phyloP scores from a whole-genome alignment of 2,329 filamentous ascomycete species.

The Leptodontidium sp. region DNA sequence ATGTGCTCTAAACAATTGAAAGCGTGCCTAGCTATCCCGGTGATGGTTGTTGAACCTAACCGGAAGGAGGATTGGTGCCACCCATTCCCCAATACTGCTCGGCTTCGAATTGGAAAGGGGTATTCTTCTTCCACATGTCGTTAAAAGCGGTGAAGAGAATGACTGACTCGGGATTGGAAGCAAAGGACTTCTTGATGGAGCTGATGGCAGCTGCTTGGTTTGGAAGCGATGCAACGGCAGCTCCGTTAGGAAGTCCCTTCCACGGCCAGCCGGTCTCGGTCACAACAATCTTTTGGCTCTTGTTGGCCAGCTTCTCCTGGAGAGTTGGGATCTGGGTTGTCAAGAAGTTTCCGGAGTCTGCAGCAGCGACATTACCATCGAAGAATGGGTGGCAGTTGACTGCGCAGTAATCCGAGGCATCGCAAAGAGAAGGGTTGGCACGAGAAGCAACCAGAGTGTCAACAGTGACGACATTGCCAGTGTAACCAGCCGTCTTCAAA shows the following conservation, averaged over 20 bases:
- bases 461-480: conserved; percentile 78
- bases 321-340: conserved; percentile 59
- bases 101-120: conserved; percentile 67
- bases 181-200: conserved; percentile 69
- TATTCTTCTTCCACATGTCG: conserved; percentile 78
- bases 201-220: conserved; percentile 73
- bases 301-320: conserved; percentile 51
- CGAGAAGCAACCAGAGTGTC: conserved; percentile 79
- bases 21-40: neutral
- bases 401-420: conserved; percentile 78
- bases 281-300: conserved; percentile 70
- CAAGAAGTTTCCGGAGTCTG: conserved; percentile 73
- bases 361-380: conserved; percentile 67
- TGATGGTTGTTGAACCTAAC: conserved; percentile 27
- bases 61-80: conserved; percentile 41
- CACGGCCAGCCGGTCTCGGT: conserved; percentile 89
- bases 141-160: conserved; percentile 84
- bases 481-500: conserved; percentile 70
- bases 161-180: conserved; percentile 57
- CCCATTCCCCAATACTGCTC: conserved; percentile 81
- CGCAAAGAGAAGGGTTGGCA: conserved; percentile 73
- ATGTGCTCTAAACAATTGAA: neutral
- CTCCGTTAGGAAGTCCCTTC: conserved; percentile 69
- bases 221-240: conserved; percentile 71
- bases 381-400: conserved; percentile 89